Evolutionary conservation across 176 grass and related monocot species (phyloP).

Genomic region (Oryza rufipogon): DNA sequence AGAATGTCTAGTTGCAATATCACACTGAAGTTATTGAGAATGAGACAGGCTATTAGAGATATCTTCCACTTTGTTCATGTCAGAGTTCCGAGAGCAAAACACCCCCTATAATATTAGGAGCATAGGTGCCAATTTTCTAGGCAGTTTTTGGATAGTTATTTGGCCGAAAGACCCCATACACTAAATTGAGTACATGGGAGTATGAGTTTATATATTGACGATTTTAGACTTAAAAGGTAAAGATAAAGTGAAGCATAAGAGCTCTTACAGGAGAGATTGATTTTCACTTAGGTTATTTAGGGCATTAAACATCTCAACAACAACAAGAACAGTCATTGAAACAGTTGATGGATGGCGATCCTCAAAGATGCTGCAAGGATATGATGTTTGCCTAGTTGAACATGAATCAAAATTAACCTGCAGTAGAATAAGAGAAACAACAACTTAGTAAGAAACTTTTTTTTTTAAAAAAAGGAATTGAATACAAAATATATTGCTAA

Average conservation of each 20-base stretch:
- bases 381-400: conserved; percentile 82
- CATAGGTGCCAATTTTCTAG: neutral
- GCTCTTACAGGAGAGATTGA: conserved; percentile 89
- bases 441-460: neutral
- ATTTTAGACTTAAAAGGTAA: neutral
- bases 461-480: neutral
- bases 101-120: neutral
- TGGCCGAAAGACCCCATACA: neutral
- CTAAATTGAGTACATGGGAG: neutral
- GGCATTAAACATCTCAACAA: conserved; percentile 99
- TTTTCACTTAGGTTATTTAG: conserved; percentile 99
- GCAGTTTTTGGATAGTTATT: neutral
- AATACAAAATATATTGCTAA: neutral
- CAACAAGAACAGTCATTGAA: conserved; percentile 97
- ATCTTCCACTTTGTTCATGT: neutral
- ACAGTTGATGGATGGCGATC: conserved; percentile 96
- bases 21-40: neutral
- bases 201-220: neutral
- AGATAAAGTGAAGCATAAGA: conserved; percentile 21
- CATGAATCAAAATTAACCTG: conserved; percentile 99
- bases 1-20: conserved; percentile 14
- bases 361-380: conserved; percentile 94
- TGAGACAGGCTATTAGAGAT: neutral
- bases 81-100: neutral
- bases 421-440: neutral